Evolutionary conservation across 257 asterid genomes (phyloP), one percentile per base, ranked within the genome.

Genomic region (Solanum commersonii): DNA sequence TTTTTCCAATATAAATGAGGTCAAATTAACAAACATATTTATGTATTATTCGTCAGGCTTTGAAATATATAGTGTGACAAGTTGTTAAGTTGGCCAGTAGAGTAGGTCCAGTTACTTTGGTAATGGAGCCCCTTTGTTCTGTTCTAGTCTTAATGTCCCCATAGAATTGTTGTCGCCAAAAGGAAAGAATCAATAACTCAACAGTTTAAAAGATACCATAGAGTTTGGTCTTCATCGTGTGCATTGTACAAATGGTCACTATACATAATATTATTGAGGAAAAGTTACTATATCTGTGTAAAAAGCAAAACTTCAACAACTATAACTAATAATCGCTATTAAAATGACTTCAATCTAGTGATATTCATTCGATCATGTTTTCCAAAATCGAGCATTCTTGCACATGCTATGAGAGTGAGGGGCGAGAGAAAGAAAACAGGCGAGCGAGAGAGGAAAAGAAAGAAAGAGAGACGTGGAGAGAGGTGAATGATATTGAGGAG

Each of bases 401-500:
- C n/a, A 56, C 63, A 56, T 18, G 63, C 63, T 18, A 18, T 52
- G 25, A 18, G 65, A 20, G 25, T 20, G 11, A 56, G 22, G 65
- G 65, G 25, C n/a, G 25, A 56, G 25, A 2, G n/a, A 44, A 44
- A 44, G 52, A 44, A 44, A 44, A 44, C 18, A 44, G 65, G 11
- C 11, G 5, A 56, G 25, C 8, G n/a, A 20, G n/a, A 6, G 10
- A 18, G 65, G 25, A 20, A 59, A 20, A 20, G 11, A 44, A 44
- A 44, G 6, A 8, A 59, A 8, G n/a, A 59, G 25, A 56, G 11
- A 56, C 0, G 0, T 0, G 23, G 0, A 8, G 25, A 20, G 2
- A 59, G 27, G 68, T 2, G 27, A 59, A 22, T 3, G 27, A 59
- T 8, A 22, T 59, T 8, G 68, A 22, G 63, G 23, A 56, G 25